Percentiles rank a stretch among this genome's conserved stretches.
Conservation (phyloP, 2,329 filamentous ascomycete genomes). For the Mycogone perniciosa region DNA sequence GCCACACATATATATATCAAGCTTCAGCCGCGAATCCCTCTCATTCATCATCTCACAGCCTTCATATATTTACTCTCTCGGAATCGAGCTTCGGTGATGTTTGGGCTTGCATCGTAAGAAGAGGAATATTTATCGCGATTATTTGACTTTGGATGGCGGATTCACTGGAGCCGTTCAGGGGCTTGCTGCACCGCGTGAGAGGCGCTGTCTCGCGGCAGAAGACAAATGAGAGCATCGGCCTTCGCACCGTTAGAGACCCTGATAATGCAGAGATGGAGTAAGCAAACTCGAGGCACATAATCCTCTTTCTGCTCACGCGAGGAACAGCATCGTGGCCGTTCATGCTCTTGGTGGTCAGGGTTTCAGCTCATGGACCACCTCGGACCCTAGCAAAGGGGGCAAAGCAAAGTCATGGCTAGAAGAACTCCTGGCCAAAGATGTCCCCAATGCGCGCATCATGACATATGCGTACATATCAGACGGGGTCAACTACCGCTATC, state of each 20-base stretch:
- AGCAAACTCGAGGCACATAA: constrained; percentile 1
- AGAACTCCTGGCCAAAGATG: constrained; percentile 18
- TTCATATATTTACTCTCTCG: too few species aligned
- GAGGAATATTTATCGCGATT: too few species aligned
- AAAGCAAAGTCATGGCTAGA: constrained; percentile 21
- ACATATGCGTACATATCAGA: constrained; percentile 21
- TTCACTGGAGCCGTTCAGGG: constrained; percentile 17
- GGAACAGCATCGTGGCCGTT: constrained; percentile 22
- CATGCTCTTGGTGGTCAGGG: constrained; percentile 22
- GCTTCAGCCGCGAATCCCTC: too few species aligned
- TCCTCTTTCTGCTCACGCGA: neutral
- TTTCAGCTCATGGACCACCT: constrained; percentile 21
- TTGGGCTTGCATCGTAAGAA: too few species aligned
- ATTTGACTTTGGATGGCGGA: constrained; percentile 15
- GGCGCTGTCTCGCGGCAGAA: constrained; percentile 17
- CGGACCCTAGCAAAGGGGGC: constrained; percentile 13
- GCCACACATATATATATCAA: too few species aligned
- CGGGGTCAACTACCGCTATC: constrained; percentile 18
- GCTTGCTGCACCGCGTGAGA: constrained; percentile 19
- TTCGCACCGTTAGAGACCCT: constrained; percentile 18
- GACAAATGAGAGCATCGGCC: constrained; percentile 14
- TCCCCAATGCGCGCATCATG: constrained; percentile 23
- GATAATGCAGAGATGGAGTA: constrained; percentile 21
- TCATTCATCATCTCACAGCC: too few species aligned
- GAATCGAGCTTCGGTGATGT: too few species aligned